Evolutionary conservation across 2,329 filamentous ascomycete species (phyloP), one percentile per base, ranked within the genome.

Genomic region (Nakataea oryzae): DNA sequence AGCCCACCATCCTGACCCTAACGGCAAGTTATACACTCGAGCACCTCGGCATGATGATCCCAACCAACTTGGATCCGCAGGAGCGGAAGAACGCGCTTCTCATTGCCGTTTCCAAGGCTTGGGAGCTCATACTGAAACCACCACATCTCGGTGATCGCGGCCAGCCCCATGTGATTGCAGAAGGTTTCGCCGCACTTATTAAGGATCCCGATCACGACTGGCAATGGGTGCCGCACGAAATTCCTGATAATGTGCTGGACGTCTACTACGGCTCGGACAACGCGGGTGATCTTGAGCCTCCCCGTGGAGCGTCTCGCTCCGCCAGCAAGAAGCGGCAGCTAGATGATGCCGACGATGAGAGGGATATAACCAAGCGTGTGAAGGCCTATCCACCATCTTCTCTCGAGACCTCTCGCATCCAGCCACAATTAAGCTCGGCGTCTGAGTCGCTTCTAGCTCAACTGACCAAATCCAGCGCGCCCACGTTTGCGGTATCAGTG

Each of bases 21-120:
- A 78, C 81, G 6, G 79, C 76, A 7, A 78, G 75, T 2, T 77
- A 80, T 65, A 81, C 82, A 1, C 76, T 85, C 50, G 82, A 86
- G 68, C 83, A 86, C 63, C 75, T 85, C 55, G 78, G 79, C 62
- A 70, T 80, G 59, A 73, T 77, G 21, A 71, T 84, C 29, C 73
- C 74, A 1, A 70, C 73, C 2, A 66, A 70, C 5, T 65, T 77
- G 60, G 71, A 74, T n/a, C 64, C 69, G 0, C 62, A 82, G 7
- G 80, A 84, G 65, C 75, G 78, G 21, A 81, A 78, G 63, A 81
- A 72, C 54, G 72, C 70, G 0, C 66, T 74, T 24, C 68, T 71
- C 24, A 66, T 76, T 68, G 61, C 74, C 65, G 73, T 76, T 17
- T 73, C 75, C 2, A 68, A 70, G 54, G 71, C 76, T 3, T 69